These are phyloP conservation scores for Funneliformis geosporum DNA, from an alignment of 192 early-diverging fungal species.

Conservation along the genomic window DNA sequence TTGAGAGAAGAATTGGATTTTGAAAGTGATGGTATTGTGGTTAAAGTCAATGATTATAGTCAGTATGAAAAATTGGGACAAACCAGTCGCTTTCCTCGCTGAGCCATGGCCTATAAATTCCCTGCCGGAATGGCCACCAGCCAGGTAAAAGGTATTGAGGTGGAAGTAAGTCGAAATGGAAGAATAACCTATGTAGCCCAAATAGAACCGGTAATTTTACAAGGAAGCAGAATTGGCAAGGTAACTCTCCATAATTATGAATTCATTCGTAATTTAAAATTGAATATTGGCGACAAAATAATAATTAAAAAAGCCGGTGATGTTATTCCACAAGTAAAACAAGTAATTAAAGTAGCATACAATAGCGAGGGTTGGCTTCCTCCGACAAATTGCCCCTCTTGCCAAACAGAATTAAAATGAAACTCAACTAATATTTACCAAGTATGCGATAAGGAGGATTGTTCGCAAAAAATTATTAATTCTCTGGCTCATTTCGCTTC, in stretches of 20 bases:
- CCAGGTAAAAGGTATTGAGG: neutral
- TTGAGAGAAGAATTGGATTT: neutral
- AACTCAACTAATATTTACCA: constrained; percentile 7
- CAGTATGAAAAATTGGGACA: neutral
- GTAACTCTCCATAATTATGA: constrained; percentile 1
- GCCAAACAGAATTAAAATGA: neutral
- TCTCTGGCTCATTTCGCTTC: neutral
- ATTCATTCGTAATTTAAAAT: neutral
- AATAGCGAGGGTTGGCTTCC: neutral
- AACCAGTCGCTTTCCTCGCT: constrained; percentile 13
- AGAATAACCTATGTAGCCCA: constrained; percentile 8
- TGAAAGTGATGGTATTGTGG: neutral
- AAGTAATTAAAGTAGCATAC: constrained; percentile 4
- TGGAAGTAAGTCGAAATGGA: constrained; percentile 1
- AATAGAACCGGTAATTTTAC: neutral
- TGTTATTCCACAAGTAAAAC: neutral
- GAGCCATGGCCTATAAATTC: constrained; percentile 8
- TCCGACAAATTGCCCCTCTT: neutral
- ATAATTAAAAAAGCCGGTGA: constrained; percentile 7
- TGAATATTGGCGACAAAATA: neutral
- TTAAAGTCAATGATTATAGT: neutral
- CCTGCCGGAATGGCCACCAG: neutral
- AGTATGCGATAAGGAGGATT: neutral
- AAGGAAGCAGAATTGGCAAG: neutral
- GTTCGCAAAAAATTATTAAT: constrained; percentile 1